Evolutionary conservation across 2,329 filamentous ascomycete species (phyloP), one percentile per base, ranked within the genome.

Genomic region (Metarhizium rileyi): DNA sequence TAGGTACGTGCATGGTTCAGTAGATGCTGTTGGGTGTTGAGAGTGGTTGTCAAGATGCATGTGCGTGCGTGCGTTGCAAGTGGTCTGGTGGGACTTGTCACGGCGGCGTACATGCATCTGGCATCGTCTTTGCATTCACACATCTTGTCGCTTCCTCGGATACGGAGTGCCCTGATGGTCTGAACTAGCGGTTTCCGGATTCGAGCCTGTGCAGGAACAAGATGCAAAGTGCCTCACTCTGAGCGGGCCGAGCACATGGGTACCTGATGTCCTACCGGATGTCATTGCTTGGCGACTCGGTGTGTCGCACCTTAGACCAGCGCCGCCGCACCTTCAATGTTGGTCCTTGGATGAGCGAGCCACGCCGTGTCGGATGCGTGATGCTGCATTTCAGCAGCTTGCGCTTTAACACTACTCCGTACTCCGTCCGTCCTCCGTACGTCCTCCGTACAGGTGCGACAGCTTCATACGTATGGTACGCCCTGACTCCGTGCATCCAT

Each of bases 171-270:
- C n/a, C n/a, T 36, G 5, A 36, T 10, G 2, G 28, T n/a, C 12
- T 45, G 43, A n/a, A 45, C 27, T 14, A 22, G 28, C n/a, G 33
- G 12, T 27, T 18, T 12, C 35, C 23, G 38, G 12, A 23, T 26
- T 42, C 22, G 38, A 42, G 5, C 45, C 27, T 28, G 33, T 47
- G 45, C 45, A 47, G 45, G 16, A 25, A 9, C 33, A 40, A 7
- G 14, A 47, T 47, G 45, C 45, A 47, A 38, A 41, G 25, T 38
- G 30, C 28, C 47, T 30, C 33, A 18, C 40, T 36, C 38, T 42
- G 22, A 5, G 22, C 22, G 12, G 38, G 22, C 22, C 18, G 38
- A 14, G 20, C 12, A 23, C 4, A 14, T 42, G 16, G 38, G 38
- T 42, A 42, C 38, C 36, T 40, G 36, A 40, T 12, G 5, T 22